Base-by-base conservation (phyloP, 2,329 filamentous ascomycete genomes). In the Epichloe uncinata region DNA sequence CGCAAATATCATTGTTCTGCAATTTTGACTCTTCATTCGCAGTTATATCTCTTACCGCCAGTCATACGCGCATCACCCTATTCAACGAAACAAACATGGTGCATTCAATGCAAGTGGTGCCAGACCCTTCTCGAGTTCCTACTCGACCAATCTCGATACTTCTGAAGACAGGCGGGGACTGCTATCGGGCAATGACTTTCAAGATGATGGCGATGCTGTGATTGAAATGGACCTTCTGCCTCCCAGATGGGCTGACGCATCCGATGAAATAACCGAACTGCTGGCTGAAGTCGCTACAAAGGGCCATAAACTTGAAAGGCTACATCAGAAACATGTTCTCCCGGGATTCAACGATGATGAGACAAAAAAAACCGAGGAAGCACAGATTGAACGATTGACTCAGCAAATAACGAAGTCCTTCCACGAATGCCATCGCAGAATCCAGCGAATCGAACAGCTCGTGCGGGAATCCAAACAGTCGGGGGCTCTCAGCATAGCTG, bases 21-120 rank as follows among this genome's bases (percentile, higher is more conserved):
- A 36, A 13, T 35, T 48, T 38, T 48, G 33, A 48, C 16, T 15
- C 9, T n/a, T 33, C 37, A 49, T 54, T 44, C 57, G 46, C 63
- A 95, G 91, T 66, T 98, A 94, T 69, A 93, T 98, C 67, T 97
- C 93, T 69, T 98, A 97, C 76, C 90, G 93, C 63, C 93, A 98
- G 73, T 97, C 91, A 61, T 97, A 96, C 70, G 82, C 89, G 61
- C 93, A 97, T 69, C 90, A 96, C 66, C 93, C 93, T 49, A 79
- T 82, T 53, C 90, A 94, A 71, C 88, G 89, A 70, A 81, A 82
- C 57, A 83, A 83, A 60, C 85, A 85, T 43, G 40, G 30, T 71
- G 71, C 75, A 52, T 67, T 65, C 47, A 61, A 65, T 53, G 58
- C 62, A 20, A 69, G 78, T 50, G 69, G 73, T 58, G 68, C 77